phyloP scores from a whole-genome alignment of 2,329 filamentous ascomycete genomes.

The Teratosphaeria zuluensis region DNA sequence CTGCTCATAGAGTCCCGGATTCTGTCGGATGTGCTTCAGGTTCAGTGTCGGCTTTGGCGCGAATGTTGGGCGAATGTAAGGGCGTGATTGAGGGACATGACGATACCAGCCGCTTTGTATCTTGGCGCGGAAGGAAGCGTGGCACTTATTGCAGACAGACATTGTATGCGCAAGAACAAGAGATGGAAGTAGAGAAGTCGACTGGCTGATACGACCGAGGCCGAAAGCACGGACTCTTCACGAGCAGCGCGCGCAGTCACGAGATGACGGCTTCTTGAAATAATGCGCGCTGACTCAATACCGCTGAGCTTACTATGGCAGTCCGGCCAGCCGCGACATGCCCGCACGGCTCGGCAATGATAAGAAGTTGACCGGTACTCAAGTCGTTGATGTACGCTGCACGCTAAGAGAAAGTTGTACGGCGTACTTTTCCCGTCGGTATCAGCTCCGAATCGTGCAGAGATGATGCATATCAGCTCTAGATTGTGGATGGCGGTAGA shows the following conservation, averaged over 20 bases:
- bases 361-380: not conserved
- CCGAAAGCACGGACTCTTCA: not conserved
- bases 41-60: slow-evolving; percentile 74
- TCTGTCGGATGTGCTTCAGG: slow-evolving; percentile 81
- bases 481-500: no score
- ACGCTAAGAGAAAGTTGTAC: not conserved
- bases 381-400: not conserved
- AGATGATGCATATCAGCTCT: not conserved
- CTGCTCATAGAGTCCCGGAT: slow-evolving; percentile 67
- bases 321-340: not conserved
- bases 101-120: not conserved
- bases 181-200: not conserved
- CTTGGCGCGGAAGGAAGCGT: not conserved
- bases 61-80: slow-evolving; percentile 48
- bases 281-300: not conserved
- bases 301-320: not conserved
- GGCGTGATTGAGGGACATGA: not conserved
- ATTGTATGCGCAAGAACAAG: not conserved
- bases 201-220: not conserved
- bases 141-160: not conserved
- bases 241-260: not conserved
- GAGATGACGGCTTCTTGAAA: not conserved
- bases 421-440: not conserved
- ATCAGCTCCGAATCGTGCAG: not conserved
- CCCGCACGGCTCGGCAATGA: not conserved